Percentiles rank a stretch among this genome's conserved stretches.
These are phyloP conservation scores for Podaxis carcinomalis DNA, from an alignment of 768 basidiomycete genomes.

Conservation along the genomic window DNA sequence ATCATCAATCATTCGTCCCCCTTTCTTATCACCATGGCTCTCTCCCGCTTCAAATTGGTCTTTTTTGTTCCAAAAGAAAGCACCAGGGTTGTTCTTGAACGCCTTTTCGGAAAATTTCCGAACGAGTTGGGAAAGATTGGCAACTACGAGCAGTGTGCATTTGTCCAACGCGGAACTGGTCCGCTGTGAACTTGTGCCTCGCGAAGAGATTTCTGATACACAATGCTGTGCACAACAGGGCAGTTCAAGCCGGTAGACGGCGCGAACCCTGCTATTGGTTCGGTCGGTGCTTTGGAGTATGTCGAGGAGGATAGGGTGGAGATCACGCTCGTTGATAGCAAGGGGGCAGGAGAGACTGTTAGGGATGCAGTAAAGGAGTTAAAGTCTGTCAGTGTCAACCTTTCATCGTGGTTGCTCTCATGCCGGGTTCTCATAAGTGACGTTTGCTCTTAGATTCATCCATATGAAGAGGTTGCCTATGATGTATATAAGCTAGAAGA, in stretches of 20 bases:
- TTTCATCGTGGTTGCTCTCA: neutral
- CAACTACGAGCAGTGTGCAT: constrained; percentile 50
- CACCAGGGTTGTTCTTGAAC: constrained; percentile 37
- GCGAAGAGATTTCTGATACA: neutral
- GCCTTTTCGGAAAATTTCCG: constrained; percentile 42
- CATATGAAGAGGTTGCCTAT: constrained; percentile 56
- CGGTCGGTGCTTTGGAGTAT: constrained; percentile 35
- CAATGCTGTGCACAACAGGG: constrained; percentile 23
- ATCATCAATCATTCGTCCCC: neutral
- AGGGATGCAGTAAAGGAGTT: constrained; percentile 37
- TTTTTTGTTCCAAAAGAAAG: constrained; percentile 44
- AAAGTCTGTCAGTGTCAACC: constrained; percentile 35
- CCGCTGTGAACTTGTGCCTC: neutral
- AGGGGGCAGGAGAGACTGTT: constrained; percentile 30
- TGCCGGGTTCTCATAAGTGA: neutral
- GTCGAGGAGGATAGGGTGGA: constrained; percentile 55
- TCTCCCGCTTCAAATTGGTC: constrained; percentile 45
- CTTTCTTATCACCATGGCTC: constrained; percentile 15
- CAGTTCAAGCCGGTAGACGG: constrained; percentile 39
- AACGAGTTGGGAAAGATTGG: constrained; percentile 48
- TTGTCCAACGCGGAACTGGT: constrained; percentile 51
- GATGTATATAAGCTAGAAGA: constrained; percentile 50
- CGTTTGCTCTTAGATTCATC: constrained; percentile 36
- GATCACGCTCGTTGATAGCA: constrained; percentile 36
- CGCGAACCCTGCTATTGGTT: constrained; percentile 44